These are phyloP conservation scores for Phlebopus sp. DNA, from an alignment of 1,284 basidiomycete genomes.

Conservation along the genomic window DNA sequence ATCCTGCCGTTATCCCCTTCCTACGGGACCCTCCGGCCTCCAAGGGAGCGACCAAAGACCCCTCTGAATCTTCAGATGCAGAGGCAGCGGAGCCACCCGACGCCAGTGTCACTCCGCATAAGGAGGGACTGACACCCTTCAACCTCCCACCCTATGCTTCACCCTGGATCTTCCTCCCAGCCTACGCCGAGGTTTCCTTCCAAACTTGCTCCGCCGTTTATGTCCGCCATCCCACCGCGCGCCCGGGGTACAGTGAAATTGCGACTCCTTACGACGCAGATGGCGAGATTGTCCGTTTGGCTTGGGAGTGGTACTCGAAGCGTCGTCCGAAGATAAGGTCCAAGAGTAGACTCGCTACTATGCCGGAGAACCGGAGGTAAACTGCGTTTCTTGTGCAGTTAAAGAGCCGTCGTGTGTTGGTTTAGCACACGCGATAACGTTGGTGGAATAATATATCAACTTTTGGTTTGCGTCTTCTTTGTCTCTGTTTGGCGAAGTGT, in stretches of 20 bases:
- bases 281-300: constrained; percentile 79
- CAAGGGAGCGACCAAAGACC: constrained; percentile 11
- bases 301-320: constrained; percentile 92
- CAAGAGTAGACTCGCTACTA: constrained; percentile 61
- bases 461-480: no score
- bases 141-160: constrained; percentile 84
- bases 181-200: constrained; percentile 92
- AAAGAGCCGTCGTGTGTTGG: no score
- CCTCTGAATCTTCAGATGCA: constrained; percentile 1
- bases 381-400: no score
- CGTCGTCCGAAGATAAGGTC: constrained; percentile 71
- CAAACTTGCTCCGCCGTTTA: constrained; percentile 91
- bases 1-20: constrained; percentile 81
- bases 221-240: constrained; percentile 92
- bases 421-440: no score
- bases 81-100: constrained; percentile 3
- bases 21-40: constrained; percentile 41
- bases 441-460: no score
- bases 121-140: constrained; percentile 64
- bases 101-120: constrained; percentile 4
- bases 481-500: no score
- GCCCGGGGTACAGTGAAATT: constrained; percentile 89
- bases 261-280: constrained; percentile 93
- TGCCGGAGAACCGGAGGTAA: constrained; percentile 57
- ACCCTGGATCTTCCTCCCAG: constrained; percentile 93